Evolutionary conservation across 495 filamentous ascomycete species (phyloP).

Genomic region (Cudoniella acicularis): DNA sequence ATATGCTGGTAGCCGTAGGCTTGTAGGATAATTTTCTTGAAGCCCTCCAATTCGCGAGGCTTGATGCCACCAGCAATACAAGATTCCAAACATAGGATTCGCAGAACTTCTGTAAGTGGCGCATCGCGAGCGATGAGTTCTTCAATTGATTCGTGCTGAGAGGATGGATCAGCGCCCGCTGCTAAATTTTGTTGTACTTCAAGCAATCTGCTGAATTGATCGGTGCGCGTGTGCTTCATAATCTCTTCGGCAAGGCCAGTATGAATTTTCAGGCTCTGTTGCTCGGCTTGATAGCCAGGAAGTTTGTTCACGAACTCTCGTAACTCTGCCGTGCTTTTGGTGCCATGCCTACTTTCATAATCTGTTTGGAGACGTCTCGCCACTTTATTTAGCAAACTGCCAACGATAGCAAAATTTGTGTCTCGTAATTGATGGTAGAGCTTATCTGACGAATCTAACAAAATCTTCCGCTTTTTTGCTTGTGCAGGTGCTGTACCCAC

Average conservation of each 20-base stretch:
- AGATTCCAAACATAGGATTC: slow-evolving; percentile 86
- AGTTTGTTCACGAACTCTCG: slow-evolving; percentile 89
- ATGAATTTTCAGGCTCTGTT: slow-evolving; percentile 86
- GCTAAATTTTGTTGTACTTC: slow-evolving; percentile 96
- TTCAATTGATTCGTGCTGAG: slow-evolving; percentile 85
- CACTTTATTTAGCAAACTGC: slow-evolving; percentile 81
- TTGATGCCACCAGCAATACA: slow-evolving; percentile 86
- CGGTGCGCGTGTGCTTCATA: slow-evolving; percentile 81
- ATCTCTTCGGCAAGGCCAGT: slow-evolving; percentile 93
- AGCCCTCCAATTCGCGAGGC: slow-evolving; percentile 79
- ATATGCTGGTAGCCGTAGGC: slow-evolving; percentile 94
- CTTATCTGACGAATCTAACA: slow-evolving; percentile 84
- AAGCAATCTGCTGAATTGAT: slow-evolving; percentile 79
- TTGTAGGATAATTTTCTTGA: slow-evolving; percentile 82
- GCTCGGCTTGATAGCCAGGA: slow-evolving; percentile 88
- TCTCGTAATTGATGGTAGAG: slow-evolving; percentile 87
- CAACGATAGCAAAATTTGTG: slow-evolving; percentile 93
- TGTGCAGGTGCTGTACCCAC: slow-evolving; percentile 47
- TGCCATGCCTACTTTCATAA: slow-evolving; percentile 84
- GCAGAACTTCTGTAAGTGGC: slow-evolving; percentile 72
- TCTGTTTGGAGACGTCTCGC: slow-evolving; percentile 83
- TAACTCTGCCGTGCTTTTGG: slow-evolving; percentile 84
- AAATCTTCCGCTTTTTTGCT: slow-evolving; percentile 82
- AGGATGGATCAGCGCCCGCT: slow-evolving; percentile 82
- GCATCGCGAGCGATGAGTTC: slow-evolving; percentile 87